phyloP scores from a whole-genome alignment of 192 early-diverging fungal species.

The Gaertneriomyces sp. region DNA sequence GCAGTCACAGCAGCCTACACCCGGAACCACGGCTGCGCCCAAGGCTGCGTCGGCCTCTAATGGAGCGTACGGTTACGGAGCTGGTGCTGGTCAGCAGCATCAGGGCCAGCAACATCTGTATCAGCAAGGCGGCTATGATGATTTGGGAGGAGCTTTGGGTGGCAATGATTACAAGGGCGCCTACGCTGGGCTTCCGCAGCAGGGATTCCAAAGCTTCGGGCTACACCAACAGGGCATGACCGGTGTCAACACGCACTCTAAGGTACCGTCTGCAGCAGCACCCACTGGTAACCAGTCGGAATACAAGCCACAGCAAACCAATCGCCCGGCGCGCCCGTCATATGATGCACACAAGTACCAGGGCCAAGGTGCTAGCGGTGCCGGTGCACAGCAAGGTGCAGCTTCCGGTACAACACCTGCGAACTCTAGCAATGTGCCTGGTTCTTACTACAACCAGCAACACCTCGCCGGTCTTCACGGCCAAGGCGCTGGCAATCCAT shows the following conservation, averaged over 20 bases:
- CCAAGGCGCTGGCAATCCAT: not conserved
- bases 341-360: constrained; percentile 22
- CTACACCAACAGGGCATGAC: constrained; percentile 13
- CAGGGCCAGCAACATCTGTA: constrained; percentile 22
- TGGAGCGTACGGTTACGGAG: not conserved
- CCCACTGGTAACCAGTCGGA: not conserved
- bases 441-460: constrained; percentile 34
- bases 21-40: not conserved
- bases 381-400: constrained; percentile 1
- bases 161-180: constrained; percentile 23
- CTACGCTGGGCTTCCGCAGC: constrained; percentile 22
- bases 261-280: not conserved
- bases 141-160: constrained; percentile 15
- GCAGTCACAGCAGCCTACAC: constrained; percentile 28
- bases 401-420: constrained; percentile 4
- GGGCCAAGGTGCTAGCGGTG: not conserved
- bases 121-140: constrained; percentile 27
- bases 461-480: constrained; percentile 9
- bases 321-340: constrained; percentile 12
- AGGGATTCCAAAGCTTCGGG: constrained; percentile 9
- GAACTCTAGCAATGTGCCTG: not conserved
- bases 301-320: not conserved
- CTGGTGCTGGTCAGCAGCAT: constrained; percentile 8
- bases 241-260: not conserved
- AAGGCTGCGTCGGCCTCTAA: not conserved